A percentile compares a stretch with the other conserved stretches of the same genome.
Conservation (phyloP, 441 rosid genomes). For the Mallotus japonicus region DNA sequence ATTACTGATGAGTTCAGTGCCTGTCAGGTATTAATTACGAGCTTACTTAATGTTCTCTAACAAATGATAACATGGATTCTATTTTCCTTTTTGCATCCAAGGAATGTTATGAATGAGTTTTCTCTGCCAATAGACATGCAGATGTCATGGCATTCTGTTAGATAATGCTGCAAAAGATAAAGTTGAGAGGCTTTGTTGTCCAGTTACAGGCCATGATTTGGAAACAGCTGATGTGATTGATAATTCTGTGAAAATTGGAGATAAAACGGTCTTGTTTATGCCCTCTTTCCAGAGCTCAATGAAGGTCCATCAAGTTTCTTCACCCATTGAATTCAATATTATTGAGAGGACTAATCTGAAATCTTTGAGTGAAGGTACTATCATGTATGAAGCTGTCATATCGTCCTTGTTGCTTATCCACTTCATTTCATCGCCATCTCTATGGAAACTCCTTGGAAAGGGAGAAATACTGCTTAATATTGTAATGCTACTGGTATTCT, state of each 20-base stretch:
- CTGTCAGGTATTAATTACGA: slow-evolving; percentile 49
- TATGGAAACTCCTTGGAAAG: not conserved
- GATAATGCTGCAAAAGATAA: slow-evolving; percentile 30
- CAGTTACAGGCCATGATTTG: slow-evolving; percentile 49
- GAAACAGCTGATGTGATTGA: slow-evolving; percentile 47
- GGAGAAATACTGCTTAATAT: slow-evolving; percentile 12
- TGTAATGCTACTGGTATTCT: not conserved
- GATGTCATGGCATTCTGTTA: slow-evolving; percentile 64
- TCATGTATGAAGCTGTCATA: slow-evolving; percentile 14
- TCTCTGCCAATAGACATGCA: slow-evolving; percentile 57
- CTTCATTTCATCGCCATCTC: slow-evolving; percentile 4
- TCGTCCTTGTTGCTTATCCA: slow-evolving; percentile 2
- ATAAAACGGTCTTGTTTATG: slow-evolving; percentile 50
- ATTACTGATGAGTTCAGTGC: slow-evolving; percentile 57
- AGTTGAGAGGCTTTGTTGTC: slow-evolving; percentile 46
- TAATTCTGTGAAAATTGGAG: slow-evolving; percentile 66
- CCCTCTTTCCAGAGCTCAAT: slow-evolving; percentile 50
- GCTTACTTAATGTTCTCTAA: not conserved
- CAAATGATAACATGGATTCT: not conserved
- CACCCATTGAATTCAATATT: slow-evolving; percentile 53
- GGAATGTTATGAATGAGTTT: slow-evolving; percentile 4
- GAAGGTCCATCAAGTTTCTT: slow-evolving; percentile 47
- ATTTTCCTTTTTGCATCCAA: not conserved
- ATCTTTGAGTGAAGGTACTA: slow-evolving; percentile 73
- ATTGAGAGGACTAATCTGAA: slow-evolving; percentile 65